Base-by-base conservation (phyloP, 2,329 filamentous ascomycete genomes). In the Aspergillus pseudoglaucus region DNA sequence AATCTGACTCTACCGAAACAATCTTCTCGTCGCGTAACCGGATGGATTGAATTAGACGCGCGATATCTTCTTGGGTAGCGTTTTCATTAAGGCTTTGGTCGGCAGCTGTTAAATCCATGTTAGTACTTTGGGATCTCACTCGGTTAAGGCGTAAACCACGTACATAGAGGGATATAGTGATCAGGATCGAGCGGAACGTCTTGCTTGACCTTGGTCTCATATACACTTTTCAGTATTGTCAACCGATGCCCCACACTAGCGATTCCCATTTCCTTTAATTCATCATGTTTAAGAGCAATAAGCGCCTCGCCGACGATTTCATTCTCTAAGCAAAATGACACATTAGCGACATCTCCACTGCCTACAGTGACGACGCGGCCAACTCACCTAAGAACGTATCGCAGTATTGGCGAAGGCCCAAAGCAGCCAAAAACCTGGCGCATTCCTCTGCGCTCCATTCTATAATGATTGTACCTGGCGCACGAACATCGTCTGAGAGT, bases 241-340 rank as follows among this genome's bases (percentile, higher is more conserved):
- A 98, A 77, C 51, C 93, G 85, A 72, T 98, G 93, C 37, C 93
- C 93, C 42, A 96, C 89, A 71, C 91, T 97, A 53, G 78, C 76
- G 55, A 98, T 87, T 42, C 90, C 90, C 84, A 97, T 91, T 64
- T 94, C 89, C 70, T 94, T 95, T 59, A 98, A 75, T 65, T 97
- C 91, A 48, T 95, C 88, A 65, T 97, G 93, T 54, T 87, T 85
- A 54, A 98, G 74, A 37, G 88, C 88, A 48, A 95, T 82, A 53
- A 98, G 75, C 45, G 88, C 91, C 66, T 97, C 90, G 55, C 93
- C 93, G 33, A 90, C 85, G 59, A 98, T 94, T 54, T 89, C 90
- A 64, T 98, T 95, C 62, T 96, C 93, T 93, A 66, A 7, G 2
- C n/a, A n/a, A 2, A 37, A 37, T 10, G 7, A 17, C 33, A 37